Evolutionary conservation across 2,329 filamentous ascomycete genomes (phyloP).

Genomic region (Paecilomyces variotii): DNA sequence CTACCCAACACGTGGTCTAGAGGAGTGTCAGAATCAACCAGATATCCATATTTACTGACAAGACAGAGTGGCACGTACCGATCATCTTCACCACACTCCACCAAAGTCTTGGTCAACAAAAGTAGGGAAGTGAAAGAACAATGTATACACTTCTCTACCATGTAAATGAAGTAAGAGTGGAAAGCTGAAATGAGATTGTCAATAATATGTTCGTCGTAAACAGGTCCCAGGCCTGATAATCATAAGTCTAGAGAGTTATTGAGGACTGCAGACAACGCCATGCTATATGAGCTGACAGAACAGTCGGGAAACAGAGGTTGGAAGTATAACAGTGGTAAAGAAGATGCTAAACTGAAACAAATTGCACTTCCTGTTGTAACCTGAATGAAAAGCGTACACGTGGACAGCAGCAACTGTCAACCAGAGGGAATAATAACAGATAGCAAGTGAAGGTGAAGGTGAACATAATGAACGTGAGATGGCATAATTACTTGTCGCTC

Average conservation of each 20-base stretch:
- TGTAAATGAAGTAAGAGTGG: not conserved
- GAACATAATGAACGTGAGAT: not conserved
- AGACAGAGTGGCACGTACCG: not conserved
- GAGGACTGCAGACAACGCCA: not conserved
- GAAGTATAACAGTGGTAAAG: not conserved
- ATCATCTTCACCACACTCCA: not conserved
- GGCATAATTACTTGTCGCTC: not conserved
- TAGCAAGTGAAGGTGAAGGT: not conserved
- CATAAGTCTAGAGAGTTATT: not conserved
- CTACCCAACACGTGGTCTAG: constrained; percentile 83
- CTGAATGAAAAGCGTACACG: not conserved
- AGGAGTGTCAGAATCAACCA: not conserved
- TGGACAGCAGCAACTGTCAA: not conserved
- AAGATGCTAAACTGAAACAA: not conserved
- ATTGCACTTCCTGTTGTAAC: not conserved
- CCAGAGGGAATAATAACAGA: not conserved
- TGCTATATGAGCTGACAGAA: not conserved
- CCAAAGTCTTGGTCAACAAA: not conserved
- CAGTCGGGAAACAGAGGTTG: not conserved
- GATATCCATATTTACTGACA: not conserved
- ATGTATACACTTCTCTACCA: not conserved
- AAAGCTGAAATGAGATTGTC: not conserved
- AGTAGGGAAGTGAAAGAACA: not conserved
- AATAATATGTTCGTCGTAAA: not conserved
- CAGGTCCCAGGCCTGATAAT: not conserved